These are phyloP conservation scores for Paramecium biaurelia DNA, from an alignment of 73 alveolate species.

Conservation along the genomic window DNA sequence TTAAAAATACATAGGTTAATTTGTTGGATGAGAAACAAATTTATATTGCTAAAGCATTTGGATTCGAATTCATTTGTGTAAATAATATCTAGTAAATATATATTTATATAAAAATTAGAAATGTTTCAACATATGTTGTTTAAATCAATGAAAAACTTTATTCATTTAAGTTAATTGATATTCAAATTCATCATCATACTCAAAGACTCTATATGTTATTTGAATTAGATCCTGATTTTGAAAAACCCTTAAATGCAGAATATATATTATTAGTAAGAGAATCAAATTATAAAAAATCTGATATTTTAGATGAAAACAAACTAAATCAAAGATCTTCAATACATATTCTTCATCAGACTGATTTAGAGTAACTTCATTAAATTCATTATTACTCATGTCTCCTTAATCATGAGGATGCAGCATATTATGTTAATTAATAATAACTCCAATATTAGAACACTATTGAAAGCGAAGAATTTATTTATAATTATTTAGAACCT, in stretches of 20 bases:
- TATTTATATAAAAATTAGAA: neutral
- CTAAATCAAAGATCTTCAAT: neutral
- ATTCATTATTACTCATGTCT: neutral
- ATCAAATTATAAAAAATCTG: neutral
- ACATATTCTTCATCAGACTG: neutral
- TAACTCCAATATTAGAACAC: neutral
- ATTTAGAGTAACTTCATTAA: neutral
- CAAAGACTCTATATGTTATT: neutral
- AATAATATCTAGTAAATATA: neutral
- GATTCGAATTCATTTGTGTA: neutral
- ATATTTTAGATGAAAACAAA: neutral
- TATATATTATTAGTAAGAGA: constrained; percentile 1
- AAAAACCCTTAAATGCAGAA: neutral
- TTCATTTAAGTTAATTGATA: neutral
- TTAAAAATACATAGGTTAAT: neutral
- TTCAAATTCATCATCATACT: neutral
- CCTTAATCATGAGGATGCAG: neutral
- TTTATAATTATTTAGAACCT: neutral
- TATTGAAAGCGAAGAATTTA: neutral
- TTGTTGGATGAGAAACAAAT: neutral
- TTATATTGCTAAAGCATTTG: neutral
- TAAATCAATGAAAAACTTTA: neutral
- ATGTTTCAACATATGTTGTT: neutral
- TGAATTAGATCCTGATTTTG: constrained; percentile 10
- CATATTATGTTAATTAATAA: neutral